Evolutionary conservation across 176 grass and related monocot species (phyloP), one percentile per base, ranked within the genome.

Genomic region (Tillandsia leiboldiana): DNA sequence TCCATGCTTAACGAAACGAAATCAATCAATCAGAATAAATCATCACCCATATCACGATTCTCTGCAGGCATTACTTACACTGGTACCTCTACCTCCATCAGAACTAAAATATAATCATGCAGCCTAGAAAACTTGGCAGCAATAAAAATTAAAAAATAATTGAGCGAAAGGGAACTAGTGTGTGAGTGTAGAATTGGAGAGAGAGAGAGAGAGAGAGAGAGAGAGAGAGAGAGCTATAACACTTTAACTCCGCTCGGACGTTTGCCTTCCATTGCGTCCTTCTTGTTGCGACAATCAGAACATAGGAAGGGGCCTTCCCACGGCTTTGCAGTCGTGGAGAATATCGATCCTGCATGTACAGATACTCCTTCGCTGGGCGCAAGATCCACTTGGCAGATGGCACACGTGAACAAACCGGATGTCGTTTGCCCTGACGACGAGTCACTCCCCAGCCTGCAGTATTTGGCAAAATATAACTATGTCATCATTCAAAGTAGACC

Each of bases 231-330:
- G 8, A 62, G 53, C 53, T 81, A 96, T 49, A 96, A 70, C 66
- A 91, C 92, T 79, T 89, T 91, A 58, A 91, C 88, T 11, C 92
- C 92, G 53, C 88, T 91, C 1, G 88, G 86, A 9, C 83, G 92
- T 79, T 91, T 96, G 51, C 92, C 92, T 87, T 96, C 88, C 92
- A 96, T 96, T 1, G 92, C 92, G 53, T 96, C 92, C 83, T 96
- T 96, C 67, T 96, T 96, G 42, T 87, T 80, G 12, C 92, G 86
- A 77, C 92, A 96, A 67, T 96, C 92, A 2, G 52, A 73, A 63
- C 92, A 96, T 8, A 96, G 88, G 74, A 96, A 96, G 50, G 88
- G 88, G 6, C 88, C 88, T 84, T 96, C 83, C 92, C 92, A 96
- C 61, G 92, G 88, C 77, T 86, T 91, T 11, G 88, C 83, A 53